Conservation (phyloP, 768 basidiomycete species). For the Psilocybe subaeruginosa region DNA sequence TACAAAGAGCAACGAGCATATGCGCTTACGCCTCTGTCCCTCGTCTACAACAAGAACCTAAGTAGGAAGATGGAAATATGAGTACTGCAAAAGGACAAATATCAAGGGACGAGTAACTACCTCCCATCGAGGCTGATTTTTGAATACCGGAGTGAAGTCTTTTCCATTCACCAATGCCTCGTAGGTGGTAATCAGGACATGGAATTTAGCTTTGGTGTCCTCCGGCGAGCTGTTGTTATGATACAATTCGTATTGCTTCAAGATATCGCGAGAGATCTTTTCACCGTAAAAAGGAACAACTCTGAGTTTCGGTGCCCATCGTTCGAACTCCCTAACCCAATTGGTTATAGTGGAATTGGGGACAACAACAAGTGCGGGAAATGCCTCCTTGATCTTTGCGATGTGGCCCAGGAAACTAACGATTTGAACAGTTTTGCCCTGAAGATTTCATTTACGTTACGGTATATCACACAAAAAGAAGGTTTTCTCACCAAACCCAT, state of each 20-base stretch:
- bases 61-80: constrained; percentile 1
- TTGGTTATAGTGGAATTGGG: constrained; percentile 96
- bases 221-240: constrained; percentile 48
- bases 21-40: constrained; percentile 79
- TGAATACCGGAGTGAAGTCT: constrained; percentile 80
- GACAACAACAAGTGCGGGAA: constrained; percentile 88
- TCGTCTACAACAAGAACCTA: constrained; percentile 88
- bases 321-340: constrained; percentile 94
- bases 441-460: constrained; percentile 5
- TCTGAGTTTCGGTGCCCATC: constrained; percentile 74
- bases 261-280: constrained; percentile 74
- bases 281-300: constrained; percentile 91
- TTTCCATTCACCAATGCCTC: constrained; percentile 73
- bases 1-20: neutral
- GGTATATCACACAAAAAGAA: neutral
- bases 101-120: constrained; percentile 26
- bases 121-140: constrained; percentile 88
- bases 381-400: constrained; percentile 55
- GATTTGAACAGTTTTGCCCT: constrained; percentile 95
- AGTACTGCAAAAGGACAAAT: neutral
- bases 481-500: constrained; percentile 78
- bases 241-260: constrained; percentile 81
- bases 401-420: constrained; percentile 80
- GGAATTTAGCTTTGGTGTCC: constrained; percentile 66
- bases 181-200: constrained; percentile 93